Evolutionary conservation across 331 rosid species (phyloP).

Genomic region (Rosa hybrid): DNA sequence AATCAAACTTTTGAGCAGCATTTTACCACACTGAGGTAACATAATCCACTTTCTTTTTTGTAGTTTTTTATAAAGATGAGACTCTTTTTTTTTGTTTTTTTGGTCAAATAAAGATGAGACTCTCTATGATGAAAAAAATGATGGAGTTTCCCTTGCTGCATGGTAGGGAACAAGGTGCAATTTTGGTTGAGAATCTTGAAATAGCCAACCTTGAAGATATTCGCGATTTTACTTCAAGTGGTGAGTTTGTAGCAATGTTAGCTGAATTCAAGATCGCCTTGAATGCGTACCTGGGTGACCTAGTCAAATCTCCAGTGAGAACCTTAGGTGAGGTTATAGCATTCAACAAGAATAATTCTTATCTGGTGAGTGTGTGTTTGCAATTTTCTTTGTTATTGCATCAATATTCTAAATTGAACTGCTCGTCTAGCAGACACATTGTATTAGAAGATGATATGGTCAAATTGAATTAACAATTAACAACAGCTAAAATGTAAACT

Average conservation of each 20-base stretch:
- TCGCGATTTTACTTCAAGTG: slow-evolving; percentile 34
- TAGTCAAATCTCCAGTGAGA: slow-evolving; percentile 46
- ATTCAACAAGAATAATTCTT: slow-evolving; percentile 46
- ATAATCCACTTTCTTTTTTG: not conserved
- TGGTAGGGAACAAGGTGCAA: slow-evolving; percentile 60
- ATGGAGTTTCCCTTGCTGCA: not conserved
- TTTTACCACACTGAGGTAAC: slow-evolving; percentile 42
- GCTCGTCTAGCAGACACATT: not conserved
- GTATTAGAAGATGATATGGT: not conserved
- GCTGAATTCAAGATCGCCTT: slow-evolving; percentile 51
- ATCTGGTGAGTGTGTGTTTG: slow-evolving; percentile 34
- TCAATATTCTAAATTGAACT: not conserved
- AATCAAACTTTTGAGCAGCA: slow-evolving; percentile 34
- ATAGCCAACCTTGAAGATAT: slow-evolving; percentile 38
- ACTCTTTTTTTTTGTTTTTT: no score
- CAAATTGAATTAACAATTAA: not conserved
- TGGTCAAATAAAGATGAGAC: not conserved
- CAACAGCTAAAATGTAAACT: not conserved
- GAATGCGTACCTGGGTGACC: slow-evolving; percentile 45
- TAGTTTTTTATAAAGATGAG: not conserved
- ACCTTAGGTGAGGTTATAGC: slow-evolving; percentile 52
- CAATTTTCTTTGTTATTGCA: slow-evolving; percentile 1
- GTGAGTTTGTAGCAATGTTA: slow-evolving; percentile 38
- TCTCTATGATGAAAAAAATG: not conserved
- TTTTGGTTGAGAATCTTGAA: slow-evolving; percentile 51